These are phyloP conservation scores for thale cress (Arabidopsis thaliana) DNA, from an alignment of 345 rosid species.

Conservation along the genomic window TAIR10.1 NC_003074.8:19666001-19666500, in stretches of 20 bases:
- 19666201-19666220: conserved; percentile 63
- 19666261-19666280: conserved; percentile 44
- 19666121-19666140: conserved; percentile 36
- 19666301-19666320: conserved; percentile 48
- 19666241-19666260: conserved; percentile 56
- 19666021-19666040: conserved; percentile 38
- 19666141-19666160: conserved; percentile 27
- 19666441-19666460: not conserved
- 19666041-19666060: conserved; percentile 30
- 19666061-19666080: conserved; percentile 32
- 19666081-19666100: conserved; percentile 35
- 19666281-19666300: conserved; percentile 42
- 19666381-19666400: conserved; percentile 57
- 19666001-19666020: not conserved
- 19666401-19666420: conserved; percentile 49
- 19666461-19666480: not conserved
- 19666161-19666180: conserved; percentile 33
- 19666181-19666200: conserved; percentile 54
- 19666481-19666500: conserved; percentile 16
- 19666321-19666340: conserved; percentile 53
- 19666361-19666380: conserved; percentile 46
- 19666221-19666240: conserved; percentile 66
- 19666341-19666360: conserved; percentile 54
- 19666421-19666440: conserved; percentile 1
- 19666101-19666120: conserved; percentile 36